Conservation (phyloP, 164 flowering plant species). For the Vitis labrusca region DNA sequence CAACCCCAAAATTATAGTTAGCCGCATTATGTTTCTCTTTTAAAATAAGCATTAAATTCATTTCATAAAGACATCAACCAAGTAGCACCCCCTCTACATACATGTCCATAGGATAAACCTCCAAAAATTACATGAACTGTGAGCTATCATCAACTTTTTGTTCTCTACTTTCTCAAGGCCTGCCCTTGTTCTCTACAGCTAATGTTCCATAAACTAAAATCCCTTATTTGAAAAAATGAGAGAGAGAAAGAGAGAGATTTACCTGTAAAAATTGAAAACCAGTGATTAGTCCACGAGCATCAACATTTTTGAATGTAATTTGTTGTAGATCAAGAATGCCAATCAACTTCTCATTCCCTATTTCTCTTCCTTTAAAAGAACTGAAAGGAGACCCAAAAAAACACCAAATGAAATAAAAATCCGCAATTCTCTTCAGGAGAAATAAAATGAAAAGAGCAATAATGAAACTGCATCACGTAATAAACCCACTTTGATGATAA, state of each 20-base stretch:
- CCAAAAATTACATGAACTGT: too few relatives aligned
- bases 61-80: too few relatives aligned
- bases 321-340: slow-evolving; percentile 63
- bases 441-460: too few relatives aligned
- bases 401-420: neutral
- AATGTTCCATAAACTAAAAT: neutral
- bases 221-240: neutral
- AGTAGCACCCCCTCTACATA: too few relatives aligned
- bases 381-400: slow-evolving; percentile 38
- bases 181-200: too few relatives aligned
- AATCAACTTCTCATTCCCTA: slow-evolving; percentile 75
- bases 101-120: too few relatives aligned
- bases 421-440: neutral
- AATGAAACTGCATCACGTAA: too few relatives aligned
- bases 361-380: slow-evolving; percentile 55
- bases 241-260: slow-evolving; percentile 1
- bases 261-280: slow-evolving; percentile 94
- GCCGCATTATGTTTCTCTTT: too few relatives aligned
- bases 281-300: slow-evolving; percentile 73
- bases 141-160: too few relatives aligned
- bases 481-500: neutral
- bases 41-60: too few relatives aligned
- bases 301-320: slow-evolving; percentile 63
- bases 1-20: too few relatives aligned
- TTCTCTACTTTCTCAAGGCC: too few relatives aligned